Evolutionary conservation across 2,329 filamentous ascomycete genomes (phyloP).

Genomic region (Cytospora chrysosperma): DNA sequence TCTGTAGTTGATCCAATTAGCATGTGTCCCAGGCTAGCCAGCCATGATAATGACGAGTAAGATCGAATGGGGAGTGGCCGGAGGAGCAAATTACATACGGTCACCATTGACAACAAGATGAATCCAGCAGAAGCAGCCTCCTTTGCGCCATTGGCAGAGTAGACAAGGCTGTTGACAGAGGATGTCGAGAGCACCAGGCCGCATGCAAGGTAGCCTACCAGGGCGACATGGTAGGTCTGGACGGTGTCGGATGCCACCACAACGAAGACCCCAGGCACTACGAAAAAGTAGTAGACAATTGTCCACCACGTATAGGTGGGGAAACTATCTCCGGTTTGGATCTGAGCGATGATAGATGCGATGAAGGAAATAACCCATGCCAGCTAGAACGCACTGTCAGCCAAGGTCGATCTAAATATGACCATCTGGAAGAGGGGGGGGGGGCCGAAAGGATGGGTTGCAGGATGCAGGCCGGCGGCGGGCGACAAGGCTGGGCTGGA

Average conservation of each 20-base stretch:
- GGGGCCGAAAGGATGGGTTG: neutral
- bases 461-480: neutral
- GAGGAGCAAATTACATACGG: slow-evolving; percentile 56
- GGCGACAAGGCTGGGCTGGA: neutral
- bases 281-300: slow-evolving; percentile 79
- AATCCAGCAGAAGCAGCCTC: slow-evolving; percentile 91
- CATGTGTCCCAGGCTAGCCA: neutral
- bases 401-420: slow-evolving; percentile 11
- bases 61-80: neutral
- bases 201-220: slow-evolving; percentile 82
- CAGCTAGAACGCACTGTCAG: slow-evolving; percentile 56
- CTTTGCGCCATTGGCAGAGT: slow-evolving; percentile 68
- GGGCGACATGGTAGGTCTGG: slow-evolving; percentile 86
- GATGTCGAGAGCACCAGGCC: slow-evolving; percentile 84
- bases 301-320: slow-evolving; percentile 94
- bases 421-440: neutral
- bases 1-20: slow-evolving; percentile 49
- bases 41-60: neutral
- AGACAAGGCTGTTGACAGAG: slow-evolving; percentile 82
- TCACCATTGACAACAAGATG: slow-evolving; percentile 89
- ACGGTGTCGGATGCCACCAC: slow-evolving; percentile 82
- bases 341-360: slow-evolving; percentile 72
- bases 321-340: slow-evolving; percentile 54
- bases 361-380: slow-evolving; percentile 95
- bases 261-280: slow-evolving; percentile 75